phyloP scores from a whole-genome alignment of 768 basidiomycete species.

The Lactarius tabidus region DNA sequence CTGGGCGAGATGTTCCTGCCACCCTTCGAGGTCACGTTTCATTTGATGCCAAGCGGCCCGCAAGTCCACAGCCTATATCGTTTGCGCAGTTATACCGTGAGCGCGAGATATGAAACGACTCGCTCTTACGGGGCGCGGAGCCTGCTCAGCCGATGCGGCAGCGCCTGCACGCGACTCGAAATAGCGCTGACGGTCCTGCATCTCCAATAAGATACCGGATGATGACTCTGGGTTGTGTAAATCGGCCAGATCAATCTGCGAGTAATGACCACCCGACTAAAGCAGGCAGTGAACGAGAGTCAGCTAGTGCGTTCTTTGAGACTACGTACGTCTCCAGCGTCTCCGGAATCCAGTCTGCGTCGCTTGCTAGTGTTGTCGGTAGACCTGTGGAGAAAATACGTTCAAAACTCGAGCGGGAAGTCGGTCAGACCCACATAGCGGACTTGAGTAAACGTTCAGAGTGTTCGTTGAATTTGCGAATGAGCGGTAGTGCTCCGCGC shows the following conservation, averaged over 20 bases:
- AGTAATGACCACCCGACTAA: constrained; percentile 34
- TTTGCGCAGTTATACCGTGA: constrained; percentile 11
- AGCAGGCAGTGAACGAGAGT: constrained; percentile 1
- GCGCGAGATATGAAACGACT: constrained; percentile 4
- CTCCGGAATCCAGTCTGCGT: constrained; percentile 42
- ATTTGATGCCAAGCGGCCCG: constrained; percentile 46
- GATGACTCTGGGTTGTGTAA: constrained; percentile 66
- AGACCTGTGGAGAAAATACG: constrained; percentile 28
- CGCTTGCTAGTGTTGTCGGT: constrained; percentile 61
- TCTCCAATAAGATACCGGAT: constrained; percentile 73
- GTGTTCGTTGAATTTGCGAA: constrained; percentile 97
- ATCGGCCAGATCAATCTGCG: constrained; percentile 82
- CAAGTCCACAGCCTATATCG: constrained; percentile 44
- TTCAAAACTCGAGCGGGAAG: background rate
- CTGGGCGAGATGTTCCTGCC: constrained; percentile 58
- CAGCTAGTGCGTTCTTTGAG: background rate
- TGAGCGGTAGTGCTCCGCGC: constrained; percentile 82
- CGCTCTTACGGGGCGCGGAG: constrained; percentile 27
- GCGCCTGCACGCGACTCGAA: constrained; percentile 59
- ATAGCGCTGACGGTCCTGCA: constrained; percentile 80
- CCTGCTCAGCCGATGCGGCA: constrained; percentile 23
- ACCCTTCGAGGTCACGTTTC: constrained; percentile 46
- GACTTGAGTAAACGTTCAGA: constrained; percentile 84
- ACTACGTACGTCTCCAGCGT: constrained; percentile 41
- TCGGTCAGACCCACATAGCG: constrained; percentile 50